These are phyloP conservation scores for Sugiyamaella floridensis DNA, from an alignment of 805 yeast species.

Conservation along the genomic window DNA sequence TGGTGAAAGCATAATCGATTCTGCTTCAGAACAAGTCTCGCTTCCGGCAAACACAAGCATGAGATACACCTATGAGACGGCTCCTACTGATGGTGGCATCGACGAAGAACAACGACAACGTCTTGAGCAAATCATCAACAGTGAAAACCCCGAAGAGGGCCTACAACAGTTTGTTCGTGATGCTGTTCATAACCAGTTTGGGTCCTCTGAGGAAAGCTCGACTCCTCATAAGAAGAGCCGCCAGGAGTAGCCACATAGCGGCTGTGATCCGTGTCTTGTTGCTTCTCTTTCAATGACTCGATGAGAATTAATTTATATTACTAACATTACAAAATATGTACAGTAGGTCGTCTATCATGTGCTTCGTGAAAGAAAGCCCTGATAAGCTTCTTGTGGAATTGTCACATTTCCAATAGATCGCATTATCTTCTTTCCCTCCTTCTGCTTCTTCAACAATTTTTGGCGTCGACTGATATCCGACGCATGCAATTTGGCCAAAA, in stretches of 20 bases:
- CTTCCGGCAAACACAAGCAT: conserved; percentile 23
- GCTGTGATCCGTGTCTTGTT: background rate
- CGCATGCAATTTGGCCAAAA: conserved; percentile 88
- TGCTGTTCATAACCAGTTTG: conserved; percentile 54
- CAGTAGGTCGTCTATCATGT: background rate
- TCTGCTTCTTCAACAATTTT: conserved; percentile 79
- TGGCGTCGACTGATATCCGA: conserved; percentile 86
- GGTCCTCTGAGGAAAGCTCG: conserved; percentile 3
- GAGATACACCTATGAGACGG: conserved; percentile 21
- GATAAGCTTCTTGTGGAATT: conserved; percentile 81
- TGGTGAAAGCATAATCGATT: conserved; percentile 24
- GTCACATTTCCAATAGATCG: conserved; percentile 70
- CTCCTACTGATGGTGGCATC: conserved; percentile 34
- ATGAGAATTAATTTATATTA: background rate
- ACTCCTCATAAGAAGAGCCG: background rate
- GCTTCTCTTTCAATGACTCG: no score
- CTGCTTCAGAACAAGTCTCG: conserved; percentile 7
- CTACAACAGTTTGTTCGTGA: conserved; percentile 60
- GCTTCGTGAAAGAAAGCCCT: conserved; percentile 52
- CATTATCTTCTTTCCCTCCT: conserved; percentile 86
- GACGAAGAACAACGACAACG: conserved; percentile 51
- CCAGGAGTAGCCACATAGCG: background rate
- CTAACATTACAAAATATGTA: background rate
- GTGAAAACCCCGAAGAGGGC: conserved; percentile 77
- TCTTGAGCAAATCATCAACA: conserved; percentile 63